Conservation (phyloP, 495 filamentous ascomycete genomes). For the Margaritispora aquatica region DNA sequence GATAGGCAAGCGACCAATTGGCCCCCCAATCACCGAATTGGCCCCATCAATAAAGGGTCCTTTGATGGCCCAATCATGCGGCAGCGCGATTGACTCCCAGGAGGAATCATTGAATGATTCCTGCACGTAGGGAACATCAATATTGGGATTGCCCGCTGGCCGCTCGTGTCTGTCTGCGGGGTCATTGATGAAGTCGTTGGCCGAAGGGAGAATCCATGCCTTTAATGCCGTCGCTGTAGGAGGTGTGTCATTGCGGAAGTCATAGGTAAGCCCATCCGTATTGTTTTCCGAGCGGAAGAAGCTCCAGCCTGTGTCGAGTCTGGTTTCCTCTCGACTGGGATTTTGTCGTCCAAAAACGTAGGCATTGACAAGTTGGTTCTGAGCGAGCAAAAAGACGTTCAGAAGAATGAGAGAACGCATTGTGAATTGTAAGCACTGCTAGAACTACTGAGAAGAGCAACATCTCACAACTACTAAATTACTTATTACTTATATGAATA, state of each 20-base stretch:
- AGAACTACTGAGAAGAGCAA: too few species aligned
- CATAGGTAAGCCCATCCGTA: not conserved
- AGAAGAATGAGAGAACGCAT: too few species aligned
- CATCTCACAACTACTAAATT: too few species aligned
- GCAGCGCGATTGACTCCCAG: constrained; percentile 32
- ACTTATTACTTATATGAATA: too few species aligned
- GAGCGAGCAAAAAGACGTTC: not conserved
- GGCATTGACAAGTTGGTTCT: not conserved
- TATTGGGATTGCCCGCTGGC: constrained; percentile 25
- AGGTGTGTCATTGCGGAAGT: not conserved
- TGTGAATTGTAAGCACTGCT: too few species aligned
- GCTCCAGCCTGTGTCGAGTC: constrained; percentile 30
- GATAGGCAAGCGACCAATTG: constrained; percentile 50
- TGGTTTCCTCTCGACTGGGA: constrained; percentile 24
- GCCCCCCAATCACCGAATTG: constrained; percentile 39
- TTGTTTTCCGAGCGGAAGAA: constrained; percentile 26
- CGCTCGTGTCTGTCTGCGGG: constrained; percentile 24
- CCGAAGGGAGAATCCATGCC: constrained; percentile 34
- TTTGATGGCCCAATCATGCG: constrained; percentile 46
- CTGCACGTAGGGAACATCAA: constrained; percentile 27
- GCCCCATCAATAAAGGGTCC: constrained; percentile 32
- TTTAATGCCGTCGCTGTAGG: constrained; percentile 18
- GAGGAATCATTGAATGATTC: constrained; percentile 30
- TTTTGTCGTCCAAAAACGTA: not conserved
- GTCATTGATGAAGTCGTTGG: constrained; percentile 32